Base-by-base conservation (phyloP, 176 grass and related monocot genomes). In the Alopecurus myosuroides region DNA sequence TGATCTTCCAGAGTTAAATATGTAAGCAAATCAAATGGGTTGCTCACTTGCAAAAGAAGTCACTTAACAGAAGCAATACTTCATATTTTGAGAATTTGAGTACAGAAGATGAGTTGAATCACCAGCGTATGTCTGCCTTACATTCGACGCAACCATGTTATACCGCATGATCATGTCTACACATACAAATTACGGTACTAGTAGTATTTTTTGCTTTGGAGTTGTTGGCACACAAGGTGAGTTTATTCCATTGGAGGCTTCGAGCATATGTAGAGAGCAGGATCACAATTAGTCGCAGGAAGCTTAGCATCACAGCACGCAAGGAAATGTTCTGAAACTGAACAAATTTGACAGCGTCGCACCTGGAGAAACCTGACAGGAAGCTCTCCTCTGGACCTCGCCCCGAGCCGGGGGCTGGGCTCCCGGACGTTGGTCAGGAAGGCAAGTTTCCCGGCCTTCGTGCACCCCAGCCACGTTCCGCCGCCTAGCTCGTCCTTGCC, bases 381-480 rank as follows among this genome's bases (percentile, higher is more conserved):
- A 79, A 95, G 90, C 64, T 93, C 85, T 5, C 95, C 95, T 85
- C 95, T 94, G 31, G 95, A 91, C 85, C 79, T 90, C 57, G 85
- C 63, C 19, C 33, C 82, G 36, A 80, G 19, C 44, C 19, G 68
- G 44, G 68, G 42, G 26, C 35, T 35, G 56, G 93, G 87, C 46
- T 98, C 93, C 41, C 87, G 81, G 35, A 95, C 81, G 78, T 94
- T 95, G 66, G 96, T 98, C 46, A 94, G 68, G 74, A 95, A 98
- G 19, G 93, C 93, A 11, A 98, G 40, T 40, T 79, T 89, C 35
- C 93, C 96, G 15, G 86, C 74, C 81, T 84, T 94, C 3, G 93
- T 92, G 91, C 89, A 95, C 51, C 93, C 96, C 74, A 95, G 70
- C 96, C 96, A 98, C 4, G 96, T 98, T 8, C 96, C 96, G 10